Evolutionary conservation across 208 protist genomes (phyloP).

Genomic region (Trypanosoma conorhini): DNA sequence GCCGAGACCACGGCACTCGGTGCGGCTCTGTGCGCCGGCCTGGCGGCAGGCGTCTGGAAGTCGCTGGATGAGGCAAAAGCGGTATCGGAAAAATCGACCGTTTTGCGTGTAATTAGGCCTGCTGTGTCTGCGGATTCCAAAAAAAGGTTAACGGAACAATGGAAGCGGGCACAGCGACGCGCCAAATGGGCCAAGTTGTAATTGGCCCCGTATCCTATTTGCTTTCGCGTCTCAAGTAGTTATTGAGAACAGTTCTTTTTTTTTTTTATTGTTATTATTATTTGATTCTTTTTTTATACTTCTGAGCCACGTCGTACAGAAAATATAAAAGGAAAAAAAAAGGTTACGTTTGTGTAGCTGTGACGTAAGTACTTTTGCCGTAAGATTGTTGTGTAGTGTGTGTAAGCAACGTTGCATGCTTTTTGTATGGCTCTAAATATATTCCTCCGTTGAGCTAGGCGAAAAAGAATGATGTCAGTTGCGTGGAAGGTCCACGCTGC

Average conservation of each 20-base stretch:
- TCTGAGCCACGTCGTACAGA: no score
- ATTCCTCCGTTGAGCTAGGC: no score
- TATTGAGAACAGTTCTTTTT: constrained; percentile 10
- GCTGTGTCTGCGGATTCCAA: constrained; percentile 25
- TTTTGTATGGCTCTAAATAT: no score
- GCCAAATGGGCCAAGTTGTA: constrained; percentile 77
- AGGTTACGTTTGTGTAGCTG: no score
- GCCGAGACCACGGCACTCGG: constrained; percentile 79
- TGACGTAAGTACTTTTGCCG: no score
- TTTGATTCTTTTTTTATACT: constrained; percentile 1
- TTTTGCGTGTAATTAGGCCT: constrained; percentile 37
- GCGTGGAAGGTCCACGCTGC: no score
- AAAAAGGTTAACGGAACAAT: constrained; percentile 40
- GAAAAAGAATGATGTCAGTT: no score
- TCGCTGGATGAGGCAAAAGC: constrained; percentile 51
- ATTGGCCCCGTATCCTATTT: constrained; percentile 4
- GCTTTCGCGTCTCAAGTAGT: neutral
- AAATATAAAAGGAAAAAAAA: no score
- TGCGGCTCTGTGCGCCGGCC: constrained; percentile 74
- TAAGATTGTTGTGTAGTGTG: no score
- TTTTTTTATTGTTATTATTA: constrained; percentile 20
- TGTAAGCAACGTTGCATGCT: no score
- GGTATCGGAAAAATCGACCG: constrained; percentile 33
- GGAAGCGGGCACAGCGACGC: constrained; percentile 51
- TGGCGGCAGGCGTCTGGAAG: constrained; percentile 62